These are phyloP conservation scores for Hsuehochloa calcarea DNA, from an alignment of 176 grass and related monocot genomes.

Conservation along the genomic window DNA sequence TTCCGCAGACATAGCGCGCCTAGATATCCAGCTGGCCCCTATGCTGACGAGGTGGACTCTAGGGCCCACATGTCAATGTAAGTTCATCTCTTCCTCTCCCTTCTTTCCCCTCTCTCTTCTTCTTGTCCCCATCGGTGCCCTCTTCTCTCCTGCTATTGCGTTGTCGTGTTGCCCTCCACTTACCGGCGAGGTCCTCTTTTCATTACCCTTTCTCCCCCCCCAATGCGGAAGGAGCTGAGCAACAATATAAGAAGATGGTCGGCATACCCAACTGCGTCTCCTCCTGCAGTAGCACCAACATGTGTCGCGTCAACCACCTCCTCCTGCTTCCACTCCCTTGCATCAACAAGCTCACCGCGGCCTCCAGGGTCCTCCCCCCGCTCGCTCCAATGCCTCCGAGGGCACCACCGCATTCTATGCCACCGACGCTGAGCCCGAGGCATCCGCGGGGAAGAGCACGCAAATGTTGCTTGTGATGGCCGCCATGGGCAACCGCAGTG, in stretches of 20 bases:
- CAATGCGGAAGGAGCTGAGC: neutral
- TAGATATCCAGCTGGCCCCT: no score
- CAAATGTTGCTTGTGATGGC: slow-evolving; percentile 56
- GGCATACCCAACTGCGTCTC: slow-evolving; percentile 20
- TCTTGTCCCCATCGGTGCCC: no score
- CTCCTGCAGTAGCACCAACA: slow-evolving; percentile 45
- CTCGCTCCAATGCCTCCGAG: slow-evolving; percentile 43
- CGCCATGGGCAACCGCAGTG: slow-evolving; percentile 45
- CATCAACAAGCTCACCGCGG: slow-evolving; percentile 38
- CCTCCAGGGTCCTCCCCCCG: slow-evolving; percentile 42
- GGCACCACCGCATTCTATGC: slow-evolving; percentile 26
- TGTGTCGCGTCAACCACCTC: slow-evolving; percentile 24
- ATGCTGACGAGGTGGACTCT: no score
- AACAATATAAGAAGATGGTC: slow-evolving; percentile 44
- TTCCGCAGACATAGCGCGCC: no score
- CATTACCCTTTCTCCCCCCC: no score
- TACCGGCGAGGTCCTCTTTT: no score
- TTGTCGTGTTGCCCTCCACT: no score
- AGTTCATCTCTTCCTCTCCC: no score
- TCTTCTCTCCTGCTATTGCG: no score
- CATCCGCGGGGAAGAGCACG: slow-evolving; percentile 50
- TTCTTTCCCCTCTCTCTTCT: no score
- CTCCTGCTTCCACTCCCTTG: slow-evolving; percentile 33
- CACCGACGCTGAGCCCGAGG: slow-evolving; percentile 17
- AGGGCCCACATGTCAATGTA: no score